A percentile compares a stretch with the other conserved stretches of the same genome.
These are phyloP conservation scores for Xylaria sp. DNA, from an alignment of 2,329 filamentous ascomycete genomes.

Conservation along the genomic window DNA sequence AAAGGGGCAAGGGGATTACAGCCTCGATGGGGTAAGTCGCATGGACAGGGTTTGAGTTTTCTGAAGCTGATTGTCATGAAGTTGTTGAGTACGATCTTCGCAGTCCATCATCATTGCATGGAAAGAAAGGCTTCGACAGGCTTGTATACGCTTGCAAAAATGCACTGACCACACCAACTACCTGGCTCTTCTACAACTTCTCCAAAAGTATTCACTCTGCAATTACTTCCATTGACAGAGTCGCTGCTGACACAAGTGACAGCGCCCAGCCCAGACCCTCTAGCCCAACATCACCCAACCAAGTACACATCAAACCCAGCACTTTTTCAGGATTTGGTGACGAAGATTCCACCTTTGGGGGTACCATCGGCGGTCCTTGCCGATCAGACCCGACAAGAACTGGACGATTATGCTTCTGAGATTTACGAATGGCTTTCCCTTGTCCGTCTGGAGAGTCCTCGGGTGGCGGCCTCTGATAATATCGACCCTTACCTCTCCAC, in stretches of 20 bases:
- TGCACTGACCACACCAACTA: conserved; percentile 68
- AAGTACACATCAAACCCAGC: conserved; percentile 47
- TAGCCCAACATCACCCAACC: conserved; percentile 52
- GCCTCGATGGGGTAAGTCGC: conserved; percentile 71
- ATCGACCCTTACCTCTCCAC: conserved; percentile 73
- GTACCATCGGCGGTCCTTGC: conserved; percentile 42
- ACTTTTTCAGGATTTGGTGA: conserved; percentile 36
- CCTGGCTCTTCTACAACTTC: conserved; percentile 80
- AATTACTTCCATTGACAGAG: not conserved
- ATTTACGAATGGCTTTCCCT: conserved; percentile 78
- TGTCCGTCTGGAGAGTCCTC: conserved; percentile 68
- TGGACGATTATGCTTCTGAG: conserved; percentile 68
- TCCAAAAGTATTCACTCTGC: conserved; percentile 49
- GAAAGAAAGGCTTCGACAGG: conserved; percentile 82
- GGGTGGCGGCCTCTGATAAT: conserved; percentile 60
- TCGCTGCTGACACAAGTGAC: conserved; percentile 22
- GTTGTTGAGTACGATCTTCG: conserved; percentile 80
- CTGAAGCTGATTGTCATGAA: conserved; percentile 47
- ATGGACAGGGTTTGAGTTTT: not conserved
- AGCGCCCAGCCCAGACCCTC: conserved; percentile 57
- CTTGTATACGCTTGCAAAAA: conserved; percentile 80
- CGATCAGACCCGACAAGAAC: conserved; percentile 50
- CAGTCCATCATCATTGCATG: conserved; percentile 75
- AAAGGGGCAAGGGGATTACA: conserved; percentile 66
- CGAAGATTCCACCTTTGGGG: conserved; percentile 44